These are phyloP conservation scores for Arthrobotrys sphaeroides DNA, from an alignment of 2,329 filamentous ascomycete species.

Conservation along the genomic window DNA sequence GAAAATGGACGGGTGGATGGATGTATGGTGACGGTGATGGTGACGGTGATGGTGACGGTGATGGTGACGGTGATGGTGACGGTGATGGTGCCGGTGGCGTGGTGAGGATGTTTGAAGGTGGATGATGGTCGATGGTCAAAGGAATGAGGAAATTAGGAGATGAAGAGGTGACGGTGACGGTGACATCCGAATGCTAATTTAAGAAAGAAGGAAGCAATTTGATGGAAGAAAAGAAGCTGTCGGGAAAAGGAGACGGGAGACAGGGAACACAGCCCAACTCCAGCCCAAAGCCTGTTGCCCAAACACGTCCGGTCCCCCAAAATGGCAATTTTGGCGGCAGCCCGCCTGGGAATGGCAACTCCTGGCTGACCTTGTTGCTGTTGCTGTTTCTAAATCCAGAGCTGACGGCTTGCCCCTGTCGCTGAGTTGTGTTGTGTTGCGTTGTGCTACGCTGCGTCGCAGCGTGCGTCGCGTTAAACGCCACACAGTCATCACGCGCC, in stretches of 20 bases:
- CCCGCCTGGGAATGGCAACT: too few relatives aligned
- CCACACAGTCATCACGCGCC: not conserved
- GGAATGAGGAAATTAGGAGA: too few relatives aligned
- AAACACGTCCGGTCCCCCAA: not conserved
- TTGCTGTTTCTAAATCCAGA: conserved; percentile 14
- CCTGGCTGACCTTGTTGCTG: not conserved
- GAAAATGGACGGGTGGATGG: not conserved
- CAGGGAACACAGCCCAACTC: not conserved
- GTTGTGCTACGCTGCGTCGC: too few relatives aligned
- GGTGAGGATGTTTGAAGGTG: too few relatives aligned
- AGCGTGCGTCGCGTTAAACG: too few relatives aligned
- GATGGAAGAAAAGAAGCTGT: not conserved
- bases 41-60: too few relatives aligned
- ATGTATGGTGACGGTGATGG: not conserved
- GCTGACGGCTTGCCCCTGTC: not conserved
- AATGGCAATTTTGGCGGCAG: too few relatives aligned
- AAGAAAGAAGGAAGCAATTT: not conserved
- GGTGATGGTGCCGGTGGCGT: too few relatives aligned
- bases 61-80: not conserved
- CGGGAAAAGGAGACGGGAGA: not conserved
- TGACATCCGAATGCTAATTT: not conserved
- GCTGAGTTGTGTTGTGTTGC: too few relatives aligned
- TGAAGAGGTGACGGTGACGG: not conserved
- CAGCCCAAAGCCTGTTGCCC: not conserved
- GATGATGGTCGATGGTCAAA: too few relatives aligned